A percentile compares a stretch with the other conserved stretches of the same genome.
Conservation (phyloP, 306 rosid genomes). For the Clitoria ternatea region DNA sequence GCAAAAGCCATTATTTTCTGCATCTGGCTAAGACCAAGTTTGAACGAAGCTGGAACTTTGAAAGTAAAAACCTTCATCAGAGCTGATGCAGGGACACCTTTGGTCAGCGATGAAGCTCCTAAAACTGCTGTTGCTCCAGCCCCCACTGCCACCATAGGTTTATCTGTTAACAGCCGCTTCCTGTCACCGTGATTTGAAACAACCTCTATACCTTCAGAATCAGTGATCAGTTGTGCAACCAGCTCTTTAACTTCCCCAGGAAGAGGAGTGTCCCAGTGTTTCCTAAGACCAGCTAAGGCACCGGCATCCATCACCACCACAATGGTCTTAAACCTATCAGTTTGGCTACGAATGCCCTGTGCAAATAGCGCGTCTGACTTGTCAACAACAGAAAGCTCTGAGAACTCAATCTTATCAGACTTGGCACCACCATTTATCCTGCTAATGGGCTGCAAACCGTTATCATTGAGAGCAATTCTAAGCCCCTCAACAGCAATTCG, state of each 20-base stretch:
- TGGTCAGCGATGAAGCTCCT: conserved; percentile 76
- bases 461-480: conserved; percentile 62
- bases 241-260: conserved; percentile 55
- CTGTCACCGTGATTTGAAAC: conserved; percentile 32
- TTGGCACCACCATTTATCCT: conserved; percentile 26
- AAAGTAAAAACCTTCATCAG: conserved; percentile 49
- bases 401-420: conserved; percentile 31
- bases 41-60: conserved; percentile 59
- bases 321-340: conserved; percentile 57
- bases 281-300: conserved; percentile 66
- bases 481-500: conserved; percentile 75
- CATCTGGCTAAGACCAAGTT: conserved; percentile 47
- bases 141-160: conserved; percentile 72
- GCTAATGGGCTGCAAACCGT: conserved; percentile 36
- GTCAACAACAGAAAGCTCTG: conserved; percentile 62
- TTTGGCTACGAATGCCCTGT: conserved; percentile 58
- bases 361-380: conserved; percentile 60
- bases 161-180: conserved; percentile 45
- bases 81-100: conserved; percentile 62
- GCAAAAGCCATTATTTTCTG: conserved; percentile 49
- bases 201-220: conserved; percentile 39
- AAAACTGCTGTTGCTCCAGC: conserved; percentile 81
- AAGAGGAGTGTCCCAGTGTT: conserved; percentile 68
- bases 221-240: conserved; percentile 41
- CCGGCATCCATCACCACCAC: conserved; percentile 77